Evolutionary conservation across 768 basidiomycete species (phyloP), one percentile per base, ranked within the genome.

Genomic region (Podaxis sp.): DNA sequence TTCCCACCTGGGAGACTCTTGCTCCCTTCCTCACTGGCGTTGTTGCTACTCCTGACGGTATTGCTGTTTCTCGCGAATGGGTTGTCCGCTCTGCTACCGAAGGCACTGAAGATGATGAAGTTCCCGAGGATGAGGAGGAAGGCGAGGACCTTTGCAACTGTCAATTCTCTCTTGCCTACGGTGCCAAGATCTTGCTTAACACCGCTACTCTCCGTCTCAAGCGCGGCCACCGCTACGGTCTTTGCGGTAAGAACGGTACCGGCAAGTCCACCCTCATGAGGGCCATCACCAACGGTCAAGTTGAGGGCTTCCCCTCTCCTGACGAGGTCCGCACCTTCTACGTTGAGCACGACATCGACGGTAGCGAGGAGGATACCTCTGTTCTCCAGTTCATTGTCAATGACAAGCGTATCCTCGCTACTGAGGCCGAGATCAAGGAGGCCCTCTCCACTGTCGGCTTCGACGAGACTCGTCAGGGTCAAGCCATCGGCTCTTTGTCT

Each of bases 91-190:
- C 91, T 33, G 95, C 95, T 37, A 83, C 87, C 62, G 89, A 92
- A 65, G 89, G 84, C 60, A 81, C 79, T 40, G 91, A 87, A 2
- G 90, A 90, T 1, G 84, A 76, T 0, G 86, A 85, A 17, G 88
- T 81, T 56, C 76, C 74, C 50, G 95, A 95, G 15, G 96, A 98
- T 68, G 96, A 96, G 74, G 96, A 98, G 77, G 95, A 96, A 78
- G 96, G 96, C 69, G 97, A 99, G 80, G 96, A 97, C 73, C 86
- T 99, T 69, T 96, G 95, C 84, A 95, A 97, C 84, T 96, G 95
- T 84, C 94, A 96, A 75, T 98, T 98, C 87, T 97, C 96, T 59
- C 86, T 98, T 58, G 96, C 96, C 57, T 98, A 98, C 75, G 96
- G 96, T 89, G 96, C 96, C 73, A 97, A 97, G 84, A 97, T 98